Evolutionary conservation across 1,284 basidiomycete genomes (phyloP), one percentile per base, ranked within the genome.

Genomic region (Polyporus tsugae): DNA sequence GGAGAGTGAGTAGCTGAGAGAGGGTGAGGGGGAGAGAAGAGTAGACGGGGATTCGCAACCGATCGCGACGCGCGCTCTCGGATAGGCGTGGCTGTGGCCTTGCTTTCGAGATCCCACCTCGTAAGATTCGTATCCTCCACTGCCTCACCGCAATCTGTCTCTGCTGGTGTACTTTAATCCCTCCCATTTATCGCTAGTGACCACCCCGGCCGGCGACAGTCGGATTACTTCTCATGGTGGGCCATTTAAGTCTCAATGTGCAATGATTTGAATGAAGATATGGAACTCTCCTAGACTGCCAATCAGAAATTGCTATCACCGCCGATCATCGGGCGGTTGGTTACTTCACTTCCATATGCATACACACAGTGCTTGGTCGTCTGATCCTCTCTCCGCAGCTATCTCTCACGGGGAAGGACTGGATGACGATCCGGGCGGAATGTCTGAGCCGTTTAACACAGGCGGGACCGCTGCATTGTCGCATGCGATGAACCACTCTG

Each of bases 1-100:
- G 15, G 6, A 17, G 53, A 33, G 59, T 55, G 62, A 29, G 29
- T 49, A 52, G 65, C 55, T n/a, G 22, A 29, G 57, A 25, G 62
- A 52, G 22, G 25, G 10, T 22, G 46, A 25, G 46, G 25, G 10
- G 46, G 41, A 42, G 41, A 41, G 39, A n/a, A 46, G 44, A 46
- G 44, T 9, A 52, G 46, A 1, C 29, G 29, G 29, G 29, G 46
- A 25, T 52, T 25, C 46, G 46, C 25, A 52, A 52, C 46, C 2
- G 29, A n/a, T 49, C 25, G 25, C 46, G 46, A 29, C 29, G 29
- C 29, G 39, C 39, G 39, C 39, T 13, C 13, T 39, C 39, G 39
- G 39, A 39, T 4, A 29, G 29, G 29, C 29, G 29, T 29, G 1
- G 29, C 29, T 29, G 29, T 29, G 29, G 29, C 29, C 29, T 29